phyloP scores from a whole-genome alignment of 2,329 filamentous ascomycete species.

The Drechmeria coniospora region DNA sequence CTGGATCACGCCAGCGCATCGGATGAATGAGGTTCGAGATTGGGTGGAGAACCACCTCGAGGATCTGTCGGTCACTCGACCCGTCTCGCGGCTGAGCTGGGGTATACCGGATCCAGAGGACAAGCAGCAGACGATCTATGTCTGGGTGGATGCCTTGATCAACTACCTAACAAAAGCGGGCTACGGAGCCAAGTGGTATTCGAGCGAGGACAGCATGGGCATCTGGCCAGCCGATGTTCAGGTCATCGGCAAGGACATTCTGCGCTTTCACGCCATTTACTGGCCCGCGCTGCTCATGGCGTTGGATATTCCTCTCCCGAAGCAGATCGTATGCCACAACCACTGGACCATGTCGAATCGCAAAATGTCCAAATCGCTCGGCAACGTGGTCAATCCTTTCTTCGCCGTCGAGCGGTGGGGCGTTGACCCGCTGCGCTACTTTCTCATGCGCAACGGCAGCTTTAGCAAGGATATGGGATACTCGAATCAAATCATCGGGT shows the following conservation, averaged over 20 bases:
- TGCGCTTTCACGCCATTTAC: constrained; percentile 93
- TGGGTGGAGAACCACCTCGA: constrained; percentile 66
- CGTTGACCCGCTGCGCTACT: constrained; percentile 77
- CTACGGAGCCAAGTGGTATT: constrained; percentile 48
- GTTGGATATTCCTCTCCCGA: constrained; percentile 61
- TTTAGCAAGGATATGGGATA: constrained; percentile 71
- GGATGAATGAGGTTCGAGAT: constrained; percentile 64
- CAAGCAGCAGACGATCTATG: constrained; percentile 78
- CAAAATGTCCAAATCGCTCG: constrained; percentile 95
- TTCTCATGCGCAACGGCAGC: constrained; percentile 66
- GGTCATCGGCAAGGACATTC: constrained; percentile 90
- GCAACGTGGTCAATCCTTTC: constrained; percentile 90
- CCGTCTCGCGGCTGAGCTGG: constrained; percentile 64
- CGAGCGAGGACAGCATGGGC: constrained; percentile 42
- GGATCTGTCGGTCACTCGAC: constrained; percentile 81
- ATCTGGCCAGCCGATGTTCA: constrained; percentile 89
- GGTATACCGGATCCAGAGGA: constrained; percentile 82
- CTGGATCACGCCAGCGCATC: constrained; percentile 57
- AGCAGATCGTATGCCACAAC: constrained; percentile 70
- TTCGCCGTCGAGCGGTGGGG: constrained; percentile 82
- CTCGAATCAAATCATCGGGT: constrained; percentile 60
- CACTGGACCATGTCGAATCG: constrained; percentile 87
- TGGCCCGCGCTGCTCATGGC: constrained; percentile 96
- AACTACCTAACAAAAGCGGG: constrained; percentile 86
- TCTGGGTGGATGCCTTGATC: constrained; percentile 91